Conservation (phyloP, 495 filamentous ascomycete species). For the Astrothelium subdiscretum region DNA sequence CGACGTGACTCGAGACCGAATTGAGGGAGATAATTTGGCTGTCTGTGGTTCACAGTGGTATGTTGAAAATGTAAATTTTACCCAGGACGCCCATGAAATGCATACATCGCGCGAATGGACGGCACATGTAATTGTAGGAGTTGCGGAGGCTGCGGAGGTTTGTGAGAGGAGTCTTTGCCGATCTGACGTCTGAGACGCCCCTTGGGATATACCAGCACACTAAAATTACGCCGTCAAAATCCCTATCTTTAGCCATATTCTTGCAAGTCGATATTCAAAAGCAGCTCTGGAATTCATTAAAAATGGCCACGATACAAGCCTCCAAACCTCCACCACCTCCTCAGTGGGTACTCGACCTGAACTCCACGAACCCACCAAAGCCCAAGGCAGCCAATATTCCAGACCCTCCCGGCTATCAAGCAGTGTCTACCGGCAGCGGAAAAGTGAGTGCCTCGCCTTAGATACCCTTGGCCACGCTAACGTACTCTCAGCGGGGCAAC, state of each 20-base stretch:
- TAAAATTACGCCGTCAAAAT: too few relatives aligned
- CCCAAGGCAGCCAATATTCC: slow-evolving; percentile 52
- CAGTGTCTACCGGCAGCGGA: slow-evolving; percentile 29
- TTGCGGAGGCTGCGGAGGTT: background rate
- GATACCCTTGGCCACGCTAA: background rate
- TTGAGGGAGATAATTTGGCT: background rate
- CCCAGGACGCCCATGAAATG: background rate
- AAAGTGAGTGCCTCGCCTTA: slow-evolving; percentile 36
- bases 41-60: background rate
- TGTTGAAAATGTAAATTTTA: background rate
- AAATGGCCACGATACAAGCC: background rate
- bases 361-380: slow-evolving; percentile 48
- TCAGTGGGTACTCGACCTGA: slow-evolving; percentile 72
- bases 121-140: background rate
- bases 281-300: background rate
- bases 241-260: too few relatives aligned
- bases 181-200: background rate
- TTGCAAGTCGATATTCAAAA: too few relatives aligned
- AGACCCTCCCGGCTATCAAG: slow-evolving; percentile 73
- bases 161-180: background rate
- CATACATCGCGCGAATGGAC: background rate
- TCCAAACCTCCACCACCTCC: slow-evolving; percentile 37
- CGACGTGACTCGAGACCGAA: too few relatives aligned
- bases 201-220: background rate
- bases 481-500: slow-evolving; percentile 27